Conservation (phyloP, 164 flowering plant genomes). For the Sedum album region DNA sequence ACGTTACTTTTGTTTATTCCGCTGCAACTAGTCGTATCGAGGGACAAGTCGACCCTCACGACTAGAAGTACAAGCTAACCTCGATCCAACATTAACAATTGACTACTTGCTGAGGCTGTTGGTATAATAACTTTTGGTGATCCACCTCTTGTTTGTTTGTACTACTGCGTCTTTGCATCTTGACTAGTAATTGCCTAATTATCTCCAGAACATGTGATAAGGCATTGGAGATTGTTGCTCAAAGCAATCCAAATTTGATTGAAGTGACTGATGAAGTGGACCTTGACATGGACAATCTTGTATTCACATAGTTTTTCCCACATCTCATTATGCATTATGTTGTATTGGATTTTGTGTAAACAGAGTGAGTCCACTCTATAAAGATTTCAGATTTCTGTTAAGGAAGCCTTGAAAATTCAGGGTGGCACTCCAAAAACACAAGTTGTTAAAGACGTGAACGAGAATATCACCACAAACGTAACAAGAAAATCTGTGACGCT, state of each 20-base stretch:
- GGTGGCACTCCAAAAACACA: slow-evolving; percentile 31
- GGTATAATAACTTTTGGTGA: background rate
- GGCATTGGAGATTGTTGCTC: slow-evolving; percentile 75
- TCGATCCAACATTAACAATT: background rate
- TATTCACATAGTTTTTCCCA: slow-evolving; percentile 9
- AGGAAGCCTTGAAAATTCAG: slow-evolving; percentile 48
- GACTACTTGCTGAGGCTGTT: background rate
- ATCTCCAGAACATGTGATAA: slow-evolving; percentile 71
- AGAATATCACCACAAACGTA: slow-evolving; percentile 30
- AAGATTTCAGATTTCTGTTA: slow-evolving; percentile 72
- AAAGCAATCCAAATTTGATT: slow-evolving; percentile 57
- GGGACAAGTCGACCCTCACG: too few species aligned
- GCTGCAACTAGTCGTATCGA: too few species aligned
- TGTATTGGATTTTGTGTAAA: slow-evolving; percentile 7
- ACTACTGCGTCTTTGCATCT: background rate
- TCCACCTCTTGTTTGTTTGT: background rate
- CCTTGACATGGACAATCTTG: slow-evolving; percentile 85
- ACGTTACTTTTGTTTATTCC: too few species aligned
- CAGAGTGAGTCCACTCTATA: slow-evolving; percentile 83
- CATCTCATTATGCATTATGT: background rate
- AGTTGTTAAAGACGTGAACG: slow-evolving; percentile 10
- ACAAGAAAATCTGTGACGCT: slow-evolving; percentile 51
- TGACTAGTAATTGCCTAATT: slow-evolving; percentile 40
- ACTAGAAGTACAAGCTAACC: too few species aligned
- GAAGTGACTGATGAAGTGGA: slow-evolving; percentile 66